Percentiles rank a stretch among this genome's conserved stretches.
Evolutionary conservation across 768 basidiomycete genomes (phyloP).

Genomic region (Naganishia antarctica): DNA sequence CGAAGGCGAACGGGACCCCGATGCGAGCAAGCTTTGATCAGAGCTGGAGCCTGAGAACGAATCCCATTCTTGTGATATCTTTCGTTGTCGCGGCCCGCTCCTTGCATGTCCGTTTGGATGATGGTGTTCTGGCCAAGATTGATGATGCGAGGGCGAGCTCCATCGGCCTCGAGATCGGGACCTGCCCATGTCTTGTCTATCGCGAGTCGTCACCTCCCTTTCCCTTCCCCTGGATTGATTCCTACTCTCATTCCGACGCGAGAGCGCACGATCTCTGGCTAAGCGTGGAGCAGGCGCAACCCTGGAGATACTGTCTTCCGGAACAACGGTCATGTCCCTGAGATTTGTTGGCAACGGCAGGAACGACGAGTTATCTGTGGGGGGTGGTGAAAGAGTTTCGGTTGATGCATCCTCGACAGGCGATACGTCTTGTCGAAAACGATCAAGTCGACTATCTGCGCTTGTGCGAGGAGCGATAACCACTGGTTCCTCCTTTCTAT

Average conservation of each 20-base stretch:
- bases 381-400: background rate
- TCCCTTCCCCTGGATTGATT: background rate
- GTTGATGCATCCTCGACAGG: background rate
- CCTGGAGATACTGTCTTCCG: constrained; percentile 11
- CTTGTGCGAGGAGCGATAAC: background rate
- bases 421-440: background rate
- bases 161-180: no score
- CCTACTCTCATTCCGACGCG: background rate
- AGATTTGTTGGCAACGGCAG: background rate
- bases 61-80: background rate
- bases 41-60: background rate
- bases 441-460: background rate
- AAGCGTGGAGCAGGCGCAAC: no score
- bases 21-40: background rate
- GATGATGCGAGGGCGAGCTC: no score
- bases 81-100: background rate
- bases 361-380: constrained; percentile 4
- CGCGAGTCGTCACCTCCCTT: background rate
- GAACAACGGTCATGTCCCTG: background rate
- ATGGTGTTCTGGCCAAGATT: background rate
- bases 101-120: no score
- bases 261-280: no score
- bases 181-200: no score
- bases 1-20: background rate
- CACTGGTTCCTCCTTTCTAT: no score